Percentiles rank a stretch among this genome's conserved stretches.
These are phyloP conservation scores for Pseudogymnoascus sp. DNA, from an alignment of 2,329 filamentous ascomycete genomes.

Conservation along the genomic window DNA sequence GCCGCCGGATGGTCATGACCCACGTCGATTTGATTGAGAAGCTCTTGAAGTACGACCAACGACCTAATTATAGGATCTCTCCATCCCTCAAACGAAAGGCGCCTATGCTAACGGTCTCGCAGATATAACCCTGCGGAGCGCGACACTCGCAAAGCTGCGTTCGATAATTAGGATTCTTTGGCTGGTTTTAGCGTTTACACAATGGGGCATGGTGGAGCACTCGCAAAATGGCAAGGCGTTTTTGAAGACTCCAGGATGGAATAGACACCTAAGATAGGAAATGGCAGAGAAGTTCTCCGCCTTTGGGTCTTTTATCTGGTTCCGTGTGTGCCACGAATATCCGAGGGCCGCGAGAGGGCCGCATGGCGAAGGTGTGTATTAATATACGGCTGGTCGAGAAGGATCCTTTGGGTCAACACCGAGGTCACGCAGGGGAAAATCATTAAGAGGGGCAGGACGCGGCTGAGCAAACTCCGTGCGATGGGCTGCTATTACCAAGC, in stretches of 20 bases:
- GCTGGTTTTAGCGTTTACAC: constrained; percentile 8
- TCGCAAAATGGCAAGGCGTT: constrained; percentile 19
- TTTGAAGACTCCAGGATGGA: constrained; percentile 10
- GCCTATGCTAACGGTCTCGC: constrained; percentile 8
- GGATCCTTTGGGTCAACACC: not conserved
- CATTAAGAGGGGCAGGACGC: not conserved
- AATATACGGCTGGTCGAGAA: not conserved
- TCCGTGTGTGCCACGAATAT: not conserved
- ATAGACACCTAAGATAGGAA: constrained; percentile 8
- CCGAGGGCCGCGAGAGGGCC: not conserved
- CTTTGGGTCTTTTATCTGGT: constrained; percentile 3
- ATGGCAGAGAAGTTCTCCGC: constrained; percentile 7
- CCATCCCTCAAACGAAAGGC: not conserved
- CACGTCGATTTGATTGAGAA: constrained; percentile 99
- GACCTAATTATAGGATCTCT: not conserved
- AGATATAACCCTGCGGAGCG: constrained; percentile 42
- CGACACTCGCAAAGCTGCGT: constrained; percentile 33
- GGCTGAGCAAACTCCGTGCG: not conserved
- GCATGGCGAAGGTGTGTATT: constrained; percentile 1
- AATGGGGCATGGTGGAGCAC: constrained; percentile 4
- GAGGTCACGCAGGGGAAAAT: not conserved
- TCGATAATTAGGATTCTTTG: constrained; percentile 17
- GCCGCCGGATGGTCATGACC: constrained; percentile 98
- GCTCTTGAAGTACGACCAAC: constrained; percentile 65
- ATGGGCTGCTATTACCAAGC: not conserved